phyloP scores from a whole-genome alignment of 2,329 filamentous ascomycete species.

The Diaporthe citri region DNA sequence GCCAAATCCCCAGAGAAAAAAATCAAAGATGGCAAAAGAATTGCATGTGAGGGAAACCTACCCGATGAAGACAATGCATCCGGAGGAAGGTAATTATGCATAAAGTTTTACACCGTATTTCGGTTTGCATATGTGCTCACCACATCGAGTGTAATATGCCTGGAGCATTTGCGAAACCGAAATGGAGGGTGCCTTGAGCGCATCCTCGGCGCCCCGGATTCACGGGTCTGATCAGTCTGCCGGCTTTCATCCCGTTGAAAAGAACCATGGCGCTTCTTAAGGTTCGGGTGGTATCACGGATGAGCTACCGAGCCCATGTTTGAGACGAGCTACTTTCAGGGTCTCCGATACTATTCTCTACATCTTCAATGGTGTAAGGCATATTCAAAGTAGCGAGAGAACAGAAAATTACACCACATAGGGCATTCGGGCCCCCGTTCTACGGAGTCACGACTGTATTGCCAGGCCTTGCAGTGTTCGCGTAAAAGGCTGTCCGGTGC shows the following conservation, averaged over 20 bases:
- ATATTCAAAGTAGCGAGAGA: not conserved
- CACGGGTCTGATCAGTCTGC: not conserved
- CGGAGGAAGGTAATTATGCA: not conserved
- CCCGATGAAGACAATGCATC: not conserved
- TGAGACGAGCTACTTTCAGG: slow-evolving; percentile 6
- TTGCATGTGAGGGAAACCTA: not conserved
- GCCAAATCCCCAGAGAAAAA: not conserved
- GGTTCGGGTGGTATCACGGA: slow-evolving; percentile 15
- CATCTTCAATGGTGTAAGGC: not conserved
- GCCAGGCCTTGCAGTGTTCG: not conserved
- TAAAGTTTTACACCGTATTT: not conserved
- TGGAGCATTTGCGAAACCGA: slow-evolving; percentile 4
- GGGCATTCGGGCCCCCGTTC: not conserved
- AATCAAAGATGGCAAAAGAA: too few species aligned
- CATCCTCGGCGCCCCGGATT: not conserved
- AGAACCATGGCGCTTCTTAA: not conserved
- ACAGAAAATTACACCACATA: not conserved
- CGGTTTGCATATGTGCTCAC: not conserved
- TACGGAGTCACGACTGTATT: not conserved
- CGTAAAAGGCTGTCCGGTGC: not conserved
- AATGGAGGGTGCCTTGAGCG: not conserved
- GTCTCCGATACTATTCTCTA: not conserved
- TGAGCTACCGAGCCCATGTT: not conserved
- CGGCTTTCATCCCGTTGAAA: not conserved
- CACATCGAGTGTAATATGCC: not conserved